Evolutionary conservation across 768 basidiomycete species (phyloP).

Genomic region (Xerocomellus intermedius): DNA sequence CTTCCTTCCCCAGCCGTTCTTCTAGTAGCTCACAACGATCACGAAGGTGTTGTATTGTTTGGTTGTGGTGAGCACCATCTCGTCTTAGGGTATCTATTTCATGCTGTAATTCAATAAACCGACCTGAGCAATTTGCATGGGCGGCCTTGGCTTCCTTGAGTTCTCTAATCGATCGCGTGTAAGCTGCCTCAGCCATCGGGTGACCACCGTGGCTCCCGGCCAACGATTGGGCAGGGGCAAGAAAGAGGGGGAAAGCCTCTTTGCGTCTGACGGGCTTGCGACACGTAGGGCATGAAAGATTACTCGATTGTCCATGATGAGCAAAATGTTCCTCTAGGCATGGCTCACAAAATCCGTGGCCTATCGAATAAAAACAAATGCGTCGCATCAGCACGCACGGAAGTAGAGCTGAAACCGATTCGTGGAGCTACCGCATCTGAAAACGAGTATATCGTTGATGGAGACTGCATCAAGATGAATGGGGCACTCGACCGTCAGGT

Average conservation of each 20-base stretch:
- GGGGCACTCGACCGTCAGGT: slow-evolving; percentile 29
- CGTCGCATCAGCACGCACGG: slow-evolving; percentile 10
- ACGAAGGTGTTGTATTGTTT: slow-evolving; percentile 15
- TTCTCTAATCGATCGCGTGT: slow-evolving; percentile 12
- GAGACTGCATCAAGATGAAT: slow-evolving; percentile 31
- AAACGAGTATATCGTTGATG: slow-evolving; percentile 27
- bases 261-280: slow-evolving; percentile 28
- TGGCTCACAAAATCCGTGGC: slow-evolving; percentile 33
- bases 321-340: slow-evolving; percentile 26
- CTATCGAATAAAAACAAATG: slow-evolving; percentile 18
- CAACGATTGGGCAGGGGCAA: slow-evolving; percentile 18
- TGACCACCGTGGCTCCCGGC: neutral
- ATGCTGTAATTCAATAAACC: slow-evolving; percentile 4
- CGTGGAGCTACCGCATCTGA: slow-evolving; percentile 30
- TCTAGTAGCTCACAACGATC: slow-evolving; percentile 14
- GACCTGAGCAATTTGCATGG: slow-evolving; percentile 16
- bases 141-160: slow-evolving; percentile 9
- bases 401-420: slow-evolving; percentile 1
- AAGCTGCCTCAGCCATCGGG: slow-evolving; percentile 3
- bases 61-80: neutral
- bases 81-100: slow-evolving; percentile 14
- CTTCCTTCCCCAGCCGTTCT: slow-evolving; percentile 10
- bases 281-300: slow-evolving; percentile 28
- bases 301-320: slow-evolving; percentile 3
- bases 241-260: slow-evolving; percentile 29